These are phyloP conservation scores for Anthoceros angustus DNA, from an alignment of 225 moss, liverwort and hornwort genomes.

Conservation along the genomic window DNA sequence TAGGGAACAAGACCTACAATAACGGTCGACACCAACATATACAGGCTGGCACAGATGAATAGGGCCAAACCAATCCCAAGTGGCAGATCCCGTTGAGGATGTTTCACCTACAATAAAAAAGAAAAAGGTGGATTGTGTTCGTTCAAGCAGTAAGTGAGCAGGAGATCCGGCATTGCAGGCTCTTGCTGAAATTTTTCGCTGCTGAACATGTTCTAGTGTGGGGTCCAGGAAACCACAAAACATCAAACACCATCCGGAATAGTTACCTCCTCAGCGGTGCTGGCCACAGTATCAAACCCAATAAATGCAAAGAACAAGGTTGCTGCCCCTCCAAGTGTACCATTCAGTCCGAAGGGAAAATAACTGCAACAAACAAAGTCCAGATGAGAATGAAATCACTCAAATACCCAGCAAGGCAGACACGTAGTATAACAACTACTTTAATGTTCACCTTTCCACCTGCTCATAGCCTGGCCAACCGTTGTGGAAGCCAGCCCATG, in stretches of 20 bases:
- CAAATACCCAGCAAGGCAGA: neutral
- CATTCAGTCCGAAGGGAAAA: conserved; percentile 68
- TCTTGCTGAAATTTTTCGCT: too few species aligned
- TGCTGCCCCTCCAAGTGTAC: conserved; percentile 81
- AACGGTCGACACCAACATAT: conserved; percentile 71
- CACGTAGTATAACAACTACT: neutral
- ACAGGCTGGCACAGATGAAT: conserved; percentile 64
- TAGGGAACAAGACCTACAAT: conserved; percentile 89
- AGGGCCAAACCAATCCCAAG: conserved; percentile 70
- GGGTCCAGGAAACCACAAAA: neutral
- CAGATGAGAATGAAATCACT: neutral
- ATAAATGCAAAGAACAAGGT: conserved; percentile 93
- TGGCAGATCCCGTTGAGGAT: conserved; percentile 80
- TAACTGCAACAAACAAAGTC: conserved; percentile 32
- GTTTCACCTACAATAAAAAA: conserved; percentile 42
- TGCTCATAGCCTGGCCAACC: conserved; percentile 89
- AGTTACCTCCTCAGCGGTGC: conserved; percentile 92
- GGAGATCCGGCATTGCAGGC: too few species aligned
- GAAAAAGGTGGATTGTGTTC: neutral
- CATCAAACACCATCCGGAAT: neutral
- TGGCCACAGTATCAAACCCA: conserved; percentile 95
- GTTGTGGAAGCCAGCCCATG: conserved; percentile 55
- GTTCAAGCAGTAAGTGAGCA: too few species aligned
- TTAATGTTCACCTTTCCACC: conserved; percentile 40
- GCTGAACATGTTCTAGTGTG: neutral